Conservation (phyloP, 2,329 filamentous ascomycete genomes). For the Colletotrichum magnum region DNA sequence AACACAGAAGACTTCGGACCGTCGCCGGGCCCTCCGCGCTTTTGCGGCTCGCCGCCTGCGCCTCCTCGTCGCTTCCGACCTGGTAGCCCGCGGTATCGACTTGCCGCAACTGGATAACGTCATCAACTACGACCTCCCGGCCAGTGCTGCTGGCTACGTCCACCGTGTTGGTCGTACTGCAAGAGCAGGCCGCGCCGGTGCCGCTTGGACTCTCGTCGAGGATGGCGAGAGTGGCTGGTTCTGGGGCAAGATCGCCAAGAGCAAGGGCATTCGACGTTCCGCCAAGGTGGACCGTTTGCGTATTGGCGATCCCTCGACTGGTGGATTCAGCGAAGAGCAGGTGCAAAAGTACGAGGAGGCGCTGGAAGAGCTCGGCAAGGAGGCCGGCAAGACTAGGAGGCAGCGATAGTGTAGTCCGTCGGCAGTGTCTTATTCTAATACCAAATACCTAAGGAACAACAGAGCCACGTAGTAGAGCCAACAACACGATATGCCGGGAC, state of each 20-base stretch:
- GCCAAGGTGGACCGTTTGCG: conserved; percentile 63
- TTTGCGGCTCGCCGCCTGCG: conserved; percentile 75
- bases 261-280: conserved; percentile 62
- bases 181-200: conserved; percentile 80
- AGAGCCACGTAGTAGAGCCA: too few relatives aligned
- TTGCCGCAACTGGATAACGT: conserved; percentile 85
- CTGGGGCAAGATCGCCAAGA: conserved; percentile 82
- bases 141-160: conserved; percentile 85
- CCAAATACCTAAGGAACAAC: background rate
- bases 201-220: conserved; percentile 89
- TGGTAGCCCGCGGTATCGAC: conserved; percentile 93
- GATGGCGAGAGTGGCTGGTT: conserved; percentile 93
- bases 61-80: conserved; percentile 90
- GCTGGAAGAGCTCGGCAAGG: conserved; percentile 73
- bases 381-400: conserved; percentile 61
- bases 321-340: conserved; percentile 62
- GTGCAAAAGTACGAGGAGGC: conserved; percentile 67
- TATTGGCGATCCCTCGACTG: conserved; percentile 52
- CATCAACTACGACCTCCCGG: conserved; percentile 93
- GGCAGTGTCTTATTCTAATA: conserved; percentile 13
- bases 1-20: conserved; percentile 79
- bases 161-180: conserved; percentile 94
- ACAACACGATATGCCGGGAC: too few relatives aligned
- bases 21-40: conserved; percentile 76
- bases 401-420: conserved; percentile 36